Evolutionary conservation across 768 basidiomycete species (phyloP).

Genomic region (Termitomyces sp.): DNA sequence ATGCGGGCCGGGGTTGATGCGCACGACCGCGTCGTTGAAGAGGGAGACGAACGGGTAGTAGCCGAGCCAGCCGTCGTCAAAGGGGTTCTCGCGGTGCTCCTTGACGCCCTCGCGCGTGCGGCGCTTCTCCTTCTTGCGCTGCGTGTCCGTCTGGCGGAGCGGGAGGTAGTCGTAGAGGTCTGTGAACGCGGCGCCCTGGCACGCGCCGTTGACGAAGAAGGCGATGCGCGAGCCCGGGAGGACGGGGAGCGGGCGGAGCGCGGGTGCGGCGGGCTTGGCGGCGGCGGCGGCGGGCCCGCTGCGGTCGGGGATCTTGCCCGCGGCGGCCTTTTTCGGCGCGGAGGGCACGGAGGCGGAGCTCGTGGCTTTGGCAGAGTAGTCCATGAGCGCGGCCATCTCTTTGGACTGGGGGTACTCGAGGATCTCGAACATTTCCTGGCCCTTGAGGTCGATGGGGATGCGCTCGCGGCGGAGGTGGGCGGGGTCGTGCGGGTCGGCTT

Average conservation of each 20-base stretch:
- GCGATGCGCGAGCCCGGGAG: constrained; percentile 69
- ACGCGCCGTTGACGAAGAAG: constrained; percentile 91
- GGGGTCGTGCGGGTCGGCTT: constrained; percentile 70
- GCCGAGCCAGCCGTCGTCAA: constrained; percentile 92
- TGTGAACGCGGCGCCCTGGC: constrained; percentile 76
- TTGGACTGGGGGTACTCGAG: constrained; percentile 84
- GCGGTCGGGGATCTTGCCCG: constrained; percentile 65
- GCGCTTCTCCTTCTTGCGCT: constrained; percentile 62
- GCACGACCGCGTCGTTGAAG: constrained; percentile 84
- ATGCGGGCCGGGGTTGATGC: constrained; percentile 83
- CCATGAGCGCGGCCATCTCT: constrained; percentile 90
- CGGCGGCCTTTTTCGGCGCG: constrained; percentile 58
- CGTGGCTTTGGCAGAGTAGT: constrained; percentile 58
- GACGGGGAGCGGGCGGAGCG: constrained; percentile 63
- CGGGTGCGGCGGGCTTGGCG: constrained; percentile 30
- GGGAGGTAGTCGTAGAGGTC: constrained; percentile 90
- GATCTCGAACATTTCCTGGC: constrained; percentile 95
- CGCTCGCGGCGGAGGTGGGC: constrained; percentile 84
- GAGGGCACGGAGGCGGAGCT: constrained; percentile 53
- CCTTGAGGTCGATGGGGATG: constrained; percentile 91
- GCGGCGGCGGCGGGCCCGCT: constrained; percentile 32
- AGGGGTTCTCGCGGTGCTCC: constrained; percentile 76
- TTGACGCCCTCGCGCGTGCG: constrained; percentile 62
- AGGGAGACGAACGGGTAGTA: constrained; percentile 95
- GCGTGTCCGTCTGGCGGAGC: constrained; percentile 56